A percentile compares a stretch with the other conserved stretches of the same genome.
phyloP scores from a whole-genome alignment of 192 early-diverging fungal genomes.

The Phlyctochytrium planicorne region DNA sequence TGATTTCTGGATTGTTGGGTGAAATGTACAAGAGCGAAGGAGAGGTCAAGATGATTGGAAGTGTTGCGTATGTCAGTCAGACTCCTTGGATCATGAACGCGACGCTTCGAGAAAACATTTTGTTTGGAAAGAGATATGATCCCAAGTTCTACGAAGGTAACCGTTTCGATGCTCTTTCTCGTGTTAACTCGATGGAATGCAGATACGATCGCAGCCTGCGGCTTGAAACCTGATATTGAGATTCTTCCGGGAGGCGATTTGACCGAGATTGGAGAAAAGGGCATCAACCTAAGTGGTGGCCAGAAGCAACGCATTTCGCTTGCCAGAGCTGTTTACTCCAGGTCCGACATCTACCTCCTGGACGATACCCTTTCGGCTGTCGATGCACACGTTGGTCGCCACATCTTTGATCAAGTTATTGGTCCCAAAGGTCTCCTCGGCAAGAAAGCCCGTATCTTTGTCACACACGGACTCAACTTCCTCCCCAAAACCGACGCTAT shows the following conservation, averaged over 20 bases:
- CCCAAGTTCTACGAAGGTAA: conserved; percentile 67
- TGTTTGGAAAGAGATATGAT: conserved; percentile 81
- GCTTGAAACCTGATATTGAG: conserved; percentile 83
- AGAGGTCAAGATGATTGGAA: conserved; percentile 66
- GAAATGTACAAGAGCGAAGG: conserved; percentile 81
- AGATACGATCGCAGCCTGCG: conserved; percentile 75
- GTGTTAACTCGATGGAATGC: conserved; percentile 1
- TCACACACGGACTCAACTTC: conserved; percentile 66
- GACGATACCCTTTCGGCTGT: conserved; percentile 56
- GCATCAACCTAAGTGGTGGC: conserved; percentile 51
- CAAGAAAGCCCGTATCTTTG: conserved; percentile 76
- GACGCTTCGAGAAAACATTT: conserved; percentile 90
- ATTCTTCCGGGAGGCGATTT: conserved; percentile 83
- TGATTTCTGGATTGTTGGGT: conserved; percentile 71
- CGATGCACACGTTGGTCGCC: conserved; percentile 72
- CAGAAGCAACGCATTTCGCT: conserved; percentile 56
- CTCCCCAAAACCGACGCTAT: conserved; percentile 65
- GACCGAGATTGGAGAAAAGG: conserved; percentile 75
- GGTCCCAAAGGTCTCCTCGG: conserved; percentile 83
- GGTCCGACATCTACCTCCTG: conserved; percentile 84
- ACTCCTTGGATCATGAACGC: conserved; percentile 96
- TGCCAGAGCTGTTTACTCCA: conserved; percentile 83
- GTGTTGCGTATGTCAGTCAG: conserved; percentile 75
- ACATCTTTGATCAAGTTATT: conserved; percentile 86
- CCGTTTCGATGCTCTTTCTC: conserved; percentile 5